phyloP scores from a whole-genome alignment of 129 eudicot species.

The Kitagawia praeruptora region DNA sequence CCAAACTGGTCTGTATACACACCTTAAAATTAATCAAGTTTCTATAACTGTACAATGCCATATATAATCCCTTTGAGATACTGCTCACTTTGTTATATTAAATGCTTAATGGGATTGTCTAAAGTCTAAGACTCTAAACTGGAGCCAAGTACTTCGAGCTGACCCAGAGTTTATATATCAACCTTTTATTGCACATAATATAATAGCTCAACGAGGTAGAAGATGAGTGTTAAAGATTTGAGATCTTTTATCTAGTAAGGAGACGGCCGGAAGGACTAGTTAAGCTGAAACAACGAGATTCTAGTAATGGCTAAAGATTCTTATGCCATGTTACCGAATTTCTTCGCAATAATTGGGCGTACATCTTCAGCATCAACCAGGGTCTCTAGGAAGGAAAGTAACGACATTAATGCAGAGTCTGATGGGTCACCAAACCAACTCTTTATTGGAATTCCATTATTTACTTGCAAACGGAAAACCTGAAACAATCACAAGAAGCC shows the following conservation, averaged over 20 bases:
- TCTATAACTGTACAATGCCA: constrained; percentile 61
- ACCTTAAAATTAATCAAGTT: constrained; percentile 20
- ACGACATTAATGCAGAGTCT: constrained; percentile 70
- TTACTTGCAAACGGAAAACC: constrained; percentile 94
- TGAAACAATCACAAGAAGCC: constrained; percentile 29
- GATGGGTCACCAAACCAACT: constrained; percentile 98
- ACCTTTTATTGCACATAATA: constrained; percentile 26
- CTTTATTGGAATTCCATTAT: constrained; percentile 96
- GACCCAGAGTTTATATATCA: constrained; percentile 20
- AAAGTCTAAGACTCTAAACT: not conserved
- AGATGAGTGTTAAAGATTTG: constrained; percentile 16
- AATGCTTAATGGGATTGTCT: constrained; percentile 29
- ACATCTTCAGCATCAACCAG: constrained; percentile 88
- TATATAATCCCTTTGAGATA: constrained; percentile 26
- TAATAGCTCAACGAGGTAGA: constrained; percentile 33
- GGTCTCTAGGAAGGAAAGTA: constrained; percentile 86
- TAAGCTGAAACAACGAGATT: constrained; percentile 35
- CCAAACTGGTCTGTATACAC: constrained; percentile 31
- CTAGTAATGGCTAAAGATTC: constrained; percentile 52
- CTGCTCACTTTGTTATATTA: constrained; percentile 30
- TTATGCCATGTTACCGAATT: constrained; percentile 99
- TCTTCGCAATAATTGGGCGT: constrained; percentile 86
- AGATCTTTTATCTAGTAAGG: constrained; percentile 20
- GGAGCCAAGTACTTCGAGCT: constrained; percentile 13
- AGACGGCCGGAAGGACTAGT: constrained; percentile 26